phyloP scores from a whole-genome alignment of 2,329 filamentous ascomycete species.

The Penicillium sp. region DNA sequence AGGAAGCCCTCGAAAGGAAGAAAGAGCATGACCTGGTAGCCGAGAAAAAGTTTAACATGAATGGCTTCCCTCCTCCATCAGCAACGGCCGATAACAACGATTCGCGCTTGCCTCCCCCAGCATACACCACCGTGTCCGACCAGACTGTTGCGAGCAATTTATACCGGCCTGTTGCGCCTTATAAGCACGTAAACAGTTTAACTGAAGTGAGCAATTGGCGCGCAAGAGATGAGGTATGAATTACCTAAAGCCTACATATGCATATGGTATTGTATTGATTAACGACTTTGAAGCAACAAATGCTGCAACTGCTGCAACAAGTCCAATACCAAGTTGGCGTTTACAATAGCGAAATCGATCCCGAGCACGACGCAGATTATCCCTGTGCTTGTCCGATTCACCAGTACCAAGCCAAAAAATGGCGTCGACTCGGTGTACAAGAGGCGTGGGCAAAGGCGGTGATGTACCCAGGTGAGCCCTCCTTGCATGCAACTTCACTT shows the following conservation, averaged over 20 bases:
- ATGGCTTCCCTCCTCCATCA: not conserved
- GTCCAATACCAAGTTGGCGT: constrained; percentile 39
- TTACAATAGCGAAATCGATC: constrained; percentile 47
- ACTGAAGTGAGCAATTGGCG: constrained; percentile 36
- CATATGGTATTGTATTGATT: not conserved
- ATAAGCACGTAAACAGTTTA: constrained; percentile 35
- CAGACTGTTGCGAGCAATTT: not conserved
- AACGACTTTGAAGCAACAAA: constrained; percentile 33
- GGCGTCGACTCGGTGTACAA: constrained; percentile 34
- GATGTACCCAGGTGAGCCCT: constrained; percentile 43
- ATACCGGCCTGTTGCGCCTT: not conserved
- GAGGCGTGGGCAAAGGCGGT: constrained; percentile 45
- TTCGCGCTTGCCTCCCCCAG: not conserved
- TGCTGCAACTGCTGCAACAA: constrained; percentile 41
- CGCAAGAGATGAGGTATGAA: constrained; percentile 36
- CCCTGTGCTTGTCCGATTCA: constrained; percentile 41
- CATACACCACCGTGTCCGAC: not conserved
- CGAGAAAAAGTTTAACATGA: not conserved
- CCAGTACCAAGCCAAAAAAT: constrained; percentile 35
- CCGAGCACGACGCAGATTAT: constrained; percentile 42
- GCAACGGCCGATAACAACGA: not conserved
- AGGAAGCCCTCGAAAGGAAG: not conserved
- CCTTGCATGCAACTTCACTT: constrained; percentile 24
- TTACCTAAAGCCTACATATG: not conserved
- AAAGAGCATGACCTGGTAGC: not conserved